These are phyloP conservation scores for Monosporozyma aquatica DNA, from an alignment of 805 yeast species.

Conservation along the genomic window DNA sequence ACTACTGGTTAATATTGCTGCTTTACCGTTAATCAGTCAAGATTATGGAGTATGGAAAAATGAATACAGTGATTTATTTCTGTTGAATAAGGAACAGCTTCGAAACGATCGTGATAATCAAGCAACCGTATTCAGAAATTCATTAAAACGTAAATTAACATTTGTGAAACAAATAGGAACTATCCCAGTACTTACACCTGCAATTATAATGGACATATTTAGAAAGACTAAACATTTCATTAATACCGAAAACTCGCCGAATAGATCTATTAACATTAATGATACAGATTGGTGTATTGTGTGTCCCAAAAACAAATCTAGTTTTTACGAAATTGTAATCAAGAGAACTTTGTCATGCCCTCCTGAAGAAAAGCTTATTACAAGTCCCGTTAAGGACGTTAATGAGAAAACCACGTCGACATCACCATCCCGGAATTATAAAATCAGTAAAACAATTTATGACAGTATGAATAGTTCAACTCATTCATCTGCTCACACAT, in stretches of 20 bases:
- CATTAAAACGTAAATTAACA: constrained; percentile 28
- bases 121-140: constrained; percentile 24
- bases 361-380: not conserved
- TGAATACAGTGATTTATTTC: constrained; percentile 23
- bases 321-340: constrained; percentile 12
- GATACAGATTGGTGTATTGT: constrained; percentile 29
- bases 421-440: not conserved
- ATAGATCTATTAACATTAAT: constrained; percentile 13
- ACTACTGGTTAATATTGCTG: constrained; percentile 23
- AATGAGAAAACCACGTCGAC: not conserved
- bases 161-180: constrained; percentile 24
- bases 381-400: not conserved
- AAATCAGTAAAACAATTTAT: not conserved
- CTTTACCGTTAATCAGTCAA: constrained; percentile 21
- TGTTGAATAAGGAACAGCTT: constrained; percentile 3
- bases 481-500: not conserved
- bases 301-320: constrained; percentile 25
- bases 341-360: not conserved
- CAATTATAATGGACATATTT: constrained; percentile 23
- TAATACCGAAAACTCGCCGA: not conserved
- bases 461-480: not conserved
- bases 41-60: constrained; percentile 25
- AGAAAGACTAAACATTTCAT: constrained; percentile 5
- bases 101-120: constrained; percentile 3
- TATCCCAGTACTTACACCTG: constrained; percentile 29